These are phyloP conservation scores for Trichoderma afroharzianum DNA, from an alignment of 2,329 filamentous ascomycete genomes.

Conservation along the genomic window DNA sequence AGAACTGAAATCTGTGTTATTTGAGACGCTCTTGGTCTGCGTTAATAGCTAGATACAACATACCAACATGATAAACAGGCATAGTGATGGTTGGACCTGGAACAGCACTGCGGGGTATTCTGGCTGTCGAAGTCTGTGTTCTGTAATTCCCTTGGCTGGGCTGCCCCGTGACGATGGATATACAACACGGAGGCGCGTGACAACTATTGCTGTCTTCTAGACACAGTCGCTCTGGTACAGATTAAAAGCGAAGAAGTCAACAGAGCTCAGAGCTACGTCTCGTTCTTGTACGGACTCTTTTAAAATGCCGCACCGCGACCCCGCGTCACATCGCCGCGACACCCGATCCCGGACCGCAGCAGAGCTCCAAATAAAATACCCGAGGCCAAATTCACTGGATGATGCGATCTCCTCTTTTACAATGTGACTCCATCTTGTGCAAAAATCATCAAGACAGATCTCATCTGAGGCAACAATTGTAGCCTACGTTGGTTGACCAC, in stretches of 20 bases:
- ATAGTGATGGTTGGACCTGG: background rate
- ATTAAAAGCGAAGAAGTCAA: background rate
- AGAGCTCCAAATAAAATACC: background rate
- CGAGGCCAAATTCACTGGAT: background rate
- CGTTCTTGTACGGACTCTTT: background rate
- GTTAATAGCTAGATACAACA: background rate
- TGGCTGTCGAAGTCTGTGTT: background rate
- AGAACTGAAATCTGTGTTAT: background rate
- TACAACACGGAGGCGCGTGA: background rate
- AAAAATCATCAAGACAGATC: background rate
- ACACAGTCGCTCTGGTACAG: background rate
- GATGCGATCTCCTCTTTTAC: background rate
- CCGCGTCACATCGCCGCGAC: background rate
- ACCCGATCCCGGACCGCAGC: background rate
- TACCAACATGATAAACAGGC: background rate
- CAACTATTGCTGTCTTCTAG: background rate
- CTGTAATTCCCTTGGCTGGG: background rate
- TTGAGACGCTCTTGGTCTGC: background rate
- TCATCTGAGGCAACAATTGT: too few species aligned
- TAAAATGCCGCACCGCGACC: background rate
- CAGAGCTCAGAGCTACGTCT: background rate
- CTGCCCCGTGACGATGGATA: background rate
- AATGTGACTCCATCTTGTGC: background rate
- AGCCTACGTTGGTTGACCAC: background rate
- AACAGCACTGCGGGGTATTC: background rate